Conservation (phyloP, 2,329 filamentous ascomycete species). For the Pochonia chlamydosporia region DNA sequence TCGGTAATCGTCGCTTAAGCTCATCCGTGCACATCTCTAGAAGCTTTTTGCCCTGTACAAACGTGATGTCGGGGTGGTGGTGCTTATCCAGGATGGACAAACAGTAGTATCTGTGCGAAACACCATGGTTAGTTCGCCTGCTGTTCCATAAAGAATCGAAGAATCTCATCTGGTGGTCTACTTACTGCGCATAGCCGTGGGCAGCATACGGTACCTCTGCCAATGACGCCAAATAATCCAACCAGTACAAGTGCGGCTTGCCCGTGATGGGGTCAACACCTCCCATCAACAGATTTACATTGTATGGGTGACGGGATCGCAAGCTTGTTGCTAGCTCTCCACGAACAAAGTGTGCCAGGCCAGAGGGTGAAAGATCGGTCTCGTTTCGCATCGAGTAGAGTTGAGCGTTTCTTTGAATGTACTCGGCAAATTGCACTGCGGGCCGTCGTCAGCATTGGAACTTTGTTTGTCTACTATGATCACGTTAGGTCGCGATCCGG, state of each 20-base stretch:
- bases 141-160: background rate
- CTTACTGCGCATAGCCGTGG: conserved; percentile 95
- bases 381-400: conserved; percentile 99
- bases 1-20: conserved; percentile 90
- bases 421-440: conserved; percentile 98
- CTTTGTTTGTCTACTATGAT: background rate
- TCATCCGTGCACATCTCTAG: conserved; percentile 94
- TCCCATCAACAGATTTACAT: conserved; percentile 90
- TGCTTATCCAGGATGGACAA: conserved; percentile 97
- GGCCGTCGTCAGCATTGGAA: conserved; percentile 16
- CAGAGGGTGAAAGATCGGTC: conserved; percentile 82
- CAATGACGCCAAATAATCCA: conserved; percentile 89
- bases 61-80: conserved; percentile 88
- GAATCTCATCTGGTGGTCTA: conserved; percentile 12
- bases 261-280: conserved; percentile 88
- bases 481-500: background rate
- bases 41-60: conserved; percentile 86
- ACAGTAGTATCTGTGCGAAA: conserved; percentile 77
- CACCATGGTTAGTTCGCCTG: conserved; percentile 7
- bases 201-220: conserved; percentile 91
- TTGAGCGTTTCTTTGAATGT: conserved; percentile 96
- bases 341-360: conserved; percentile 88
- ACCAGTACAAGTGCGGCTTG: conserved; percentile 91
- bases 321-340: conserved; percentile 87
- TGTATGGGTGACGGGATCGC: conserved; percentile 90